Conservation (phyloP, 352 stramenopile species). For the Pythium graminicola region DNA sequence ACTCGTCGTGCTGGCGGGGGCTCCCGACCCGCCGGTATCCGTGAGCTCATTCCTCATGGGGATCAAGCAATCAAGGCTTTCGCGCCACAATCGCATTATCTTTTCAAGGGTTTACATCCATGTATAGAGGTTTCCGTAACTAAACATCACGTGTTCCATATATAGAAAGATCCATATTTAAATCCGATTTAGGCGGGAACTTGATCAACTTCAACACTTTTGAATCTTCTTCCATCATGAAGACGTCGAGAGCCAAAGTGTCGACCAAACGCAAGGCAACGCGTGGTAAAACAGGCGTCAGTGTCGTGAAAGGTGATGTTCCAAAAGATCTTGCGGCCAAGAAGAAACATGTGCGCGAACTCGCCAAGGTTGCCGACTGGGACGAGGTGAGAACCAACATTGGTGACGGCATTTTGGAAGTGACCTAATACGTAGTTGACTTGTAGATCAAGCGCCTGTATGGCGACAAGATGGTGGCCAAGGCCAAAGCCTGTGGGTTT, state of each 20-base stretch:
- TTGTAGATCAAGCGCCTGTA: conserved; percentile 55
- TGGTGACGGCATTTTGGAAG: too few species aligned
- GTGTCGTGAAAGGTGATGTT: conserved; percentile 9
- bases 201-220: conserved; percentile 14
- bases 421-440: too few species aligned
- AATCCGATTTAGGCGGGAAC: background rate
- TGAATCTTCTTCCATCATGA: too few species aligned
- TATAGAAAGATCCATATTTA: conserved; percentile 13
- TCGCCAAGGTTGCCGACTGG: conserved; percentile 46
- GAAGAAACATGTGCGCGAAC: conserved; percentile 69
- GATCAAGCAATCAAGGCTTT: too few species aligned
- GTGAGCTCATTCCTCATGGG: background rate
- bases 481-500: conserved; percentile 54
- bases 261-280: conserved; percentile 18
- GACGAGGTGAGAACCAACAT: conserved; percentile 30
- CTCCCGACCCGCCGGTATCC: background rate
- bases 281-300: background rate
- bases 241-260: conserved; percentile 16
- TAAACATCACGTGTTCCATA: too few species aligned
- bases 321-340: conserved; percentile 40
- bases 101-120: background rate
- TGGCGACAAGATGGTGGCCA: conserved; percentile 61
- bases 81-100: too few species aligned
- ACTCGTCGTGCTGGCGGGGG: background rate
- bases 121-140: background rate